These are phyloP conservation scores for Seiridium cupressi DNA, from an alignment of 2,329 filamentous ascomycete genomes.

Conservation along the genomic window DNA sequence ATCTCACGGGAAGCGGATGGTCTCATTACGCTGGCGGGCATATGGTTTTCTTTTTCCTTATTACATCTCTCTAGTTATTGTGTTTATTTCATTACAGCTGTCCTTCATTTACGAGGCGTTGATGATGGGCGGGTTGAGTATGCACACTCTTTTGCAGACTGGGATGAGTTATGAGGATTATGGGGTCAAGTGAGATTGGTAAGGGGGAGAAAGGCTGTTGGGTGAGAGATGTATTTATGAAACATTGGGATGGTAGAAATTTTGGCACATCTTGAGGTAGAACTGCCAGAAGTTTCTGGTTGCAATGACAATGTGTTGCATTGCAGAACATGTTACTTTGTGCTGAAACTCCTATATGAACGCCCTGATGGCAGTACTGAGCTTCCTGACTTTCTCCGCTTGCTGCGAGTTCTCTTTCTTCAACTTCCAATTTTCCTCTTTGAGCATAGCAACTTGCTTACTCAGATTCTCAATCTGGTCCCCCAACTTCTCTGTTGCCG, in stretches of 20 bases:
- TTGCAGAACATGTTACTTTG: background rate
- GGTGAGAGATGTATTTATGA: background rate
- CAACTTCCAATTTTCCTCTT: no score
- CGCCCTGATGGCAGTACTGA: no score
- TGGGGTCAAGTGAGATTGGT: background rate
- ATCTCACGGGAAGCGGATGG: background rate
- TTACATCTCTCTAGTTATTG: no score
- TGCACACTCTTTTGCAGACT: background rate
- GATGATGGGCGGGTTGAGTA: background rate
- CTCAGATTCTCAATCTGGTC: no score
- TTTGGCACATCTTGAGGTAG: background rate
- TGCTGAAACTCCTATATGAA: no score
- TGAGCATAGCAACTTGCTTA: no score
- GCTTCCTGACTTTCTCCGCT: no score
- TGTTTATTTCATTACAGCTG: background rate
- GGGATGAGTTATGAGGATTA: background rate
- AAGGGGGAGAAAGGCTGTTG: no score
- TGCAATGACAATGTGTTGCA: background rate
- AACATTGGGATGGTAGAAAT: background rate
- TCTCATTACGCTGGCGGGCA: no score
- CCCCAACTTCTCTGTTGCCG: no score
- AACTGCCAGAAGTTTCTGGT: background rate
- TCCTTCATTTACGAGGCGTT: constrained; percentile 5
- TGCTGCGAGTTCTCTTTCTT: no score
- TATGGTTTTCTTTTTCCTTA: no score